Evolutionary conservation across 1,284 basidiomycete species (phyloP).

Genomic region (Microbotryum silenes-acaulis): DNA sequence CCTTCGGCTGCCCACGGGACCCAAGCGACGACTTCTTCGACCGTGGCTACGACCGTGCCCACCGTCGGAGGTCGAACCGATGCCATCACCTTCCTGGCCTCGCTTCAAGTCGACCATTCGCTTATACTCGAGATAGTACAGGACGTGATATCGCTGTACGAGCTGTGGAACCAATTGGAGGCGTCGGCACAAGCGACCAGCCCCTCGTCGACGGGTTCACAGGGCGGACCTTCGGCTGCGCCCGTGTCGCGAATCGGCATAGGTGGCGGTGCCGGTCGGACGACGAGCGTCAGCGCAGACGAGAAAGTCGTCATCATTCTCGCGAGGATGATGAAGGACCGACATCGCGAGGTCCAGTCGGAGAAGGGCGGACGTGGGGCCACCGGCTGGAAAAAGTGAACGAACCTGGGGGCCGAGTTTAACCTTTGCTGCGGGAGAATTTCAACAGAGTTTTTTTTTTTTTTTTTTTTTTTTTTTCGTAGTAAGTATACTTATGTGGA

Average conservation of each 20-base stretch:
- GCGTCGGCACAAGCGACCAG: slow-evolving; percentile 1
- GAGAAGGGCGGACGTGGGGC: slow-evolving; percentile 4
- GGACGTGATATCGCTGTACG: slow-evolving; percentile 81
- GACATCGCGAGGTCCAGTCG: slow-evolving; percentile 20
- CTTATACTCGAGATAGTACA: slow-evolving; percentile 79
- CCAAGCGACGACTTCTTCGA: slow-evolving; percentile 23
- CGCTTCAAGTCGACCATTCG: slow-evolving; percentile 73
- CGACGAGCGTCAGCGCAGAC: slow-evolving; percentile 17
- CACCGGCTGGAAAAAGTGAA: too few species aligned
- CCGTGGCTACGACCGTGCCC: slow-evolving; percentile 20
- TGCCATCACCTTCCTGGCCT: slow-evolving; percentile 71
- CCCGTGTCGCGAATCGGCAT: neutral
- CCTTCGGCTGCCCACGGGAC: slow-evolving; percentile 39
- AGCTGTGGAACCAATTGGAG: slow-evolving; percentile 72
- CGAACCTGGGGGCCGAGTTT: too few species aligned
- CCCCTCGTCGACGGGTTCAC: neutral
- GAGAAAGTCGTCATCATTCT: slow-evolving; percentile 25
- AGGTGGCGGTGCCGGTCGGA: neutral
- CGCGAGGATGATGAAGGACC: slow-evolving; percentile 26
- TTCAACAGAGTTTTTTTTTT: too few species aligned
- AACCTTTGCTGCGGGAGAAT: too few species aligned
- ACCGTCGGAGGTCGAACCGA: slow-evolving; percentile 42
- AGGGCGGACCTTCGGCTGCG: neutral
- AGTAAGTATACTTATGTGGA: too few species aligned
- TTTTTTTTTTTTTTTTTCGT: too few species aligned